Evolutionary conservation across 2,329 filamentous ascomycete species (phyloP), one percentile per base, ranked within the genome.

Genomic region (Aaosphaeria pasadenensis): DNA sequence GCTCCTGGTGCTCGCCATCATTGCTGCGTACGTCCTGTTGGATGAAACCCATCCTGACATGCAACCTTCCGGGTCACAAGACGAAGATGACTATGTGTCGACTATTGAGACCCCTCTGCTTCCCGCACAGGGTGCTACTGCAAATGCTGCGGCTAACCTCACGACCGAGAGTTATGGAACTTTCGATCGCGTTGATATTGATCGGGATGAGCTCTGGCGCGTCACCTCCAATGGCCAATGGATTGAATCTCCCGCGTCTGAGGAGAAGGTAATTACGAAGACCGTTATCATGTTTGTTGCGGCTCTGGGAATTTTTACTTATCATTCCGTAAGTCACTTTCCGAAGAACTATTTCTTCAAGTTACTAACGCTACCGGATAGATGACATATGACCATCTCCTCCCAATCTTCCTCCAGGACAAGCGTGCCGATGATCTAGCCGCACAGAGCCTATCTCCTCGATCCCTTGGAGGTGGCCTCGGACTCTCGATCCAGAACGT

Each of bases 391-490:
- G 92, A 96, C 63, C 89, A 95, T 66, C 80, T 96, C 1, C 78
- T 96, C 46, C 91, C 91, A 6, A 96, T 96, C 50, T 96, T 96
- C 72, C 83, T 96, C 44, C 91, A 96, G 67, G 91, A 96, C 59
- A 79, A 84, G 38, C 80, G 81, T 30, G 73, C 58, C 31, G 53
- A 62, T 30, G 59, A 65, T 30, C 48, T 70, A 71, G 52, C 64
- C 17, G 53, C 61, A 11, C 53, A 63, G 41, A 46, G 56, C 7
- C 40, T 68, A 7, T 53, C 60, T 38, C 47, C 53, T 11, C 59
- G 66, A 5, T 64, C 67, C 3, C 58, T 77, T 6, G 71, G 78
- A 0, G 86, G 86, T 41, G 86, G 86, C 4, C 74, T 89, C 2
- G 86, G 85, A 1, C 75, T 87, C 42, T 81, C 79, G 1, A 82